Conservation (phyloP, 345 rosid species). For the Populus davidiana region DNA sequence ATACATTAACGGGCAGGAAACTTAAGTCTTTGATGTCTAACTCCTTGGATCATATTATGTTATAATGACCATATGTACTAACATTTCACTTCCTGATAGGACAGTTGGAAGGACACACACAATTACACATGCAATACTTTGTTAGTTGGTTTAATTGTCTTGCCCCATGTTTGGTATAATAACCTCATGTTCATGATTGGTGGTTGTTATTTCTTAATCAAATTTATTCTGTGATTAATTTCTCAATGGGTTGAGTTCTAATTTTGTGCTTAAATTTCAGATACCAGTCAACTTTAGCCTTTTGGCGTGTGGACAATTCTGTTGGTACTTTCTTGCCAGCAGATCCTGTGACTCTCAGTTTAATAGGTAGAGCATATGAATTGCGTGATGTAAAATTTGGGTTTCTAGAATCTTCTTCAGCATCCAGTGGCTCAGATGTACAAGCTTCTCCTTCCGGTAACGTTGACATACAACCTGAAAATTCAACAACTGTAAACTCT, state of each 20-base stretch:
- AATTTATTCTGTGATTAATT: neutral
- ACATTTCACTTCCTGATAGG: no score
- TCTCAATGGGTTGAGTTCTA: neutral
- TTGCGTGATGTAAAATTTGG: constrained; percentile 64
- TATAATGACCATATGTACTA: no score
- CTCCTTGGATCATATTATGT: no score
- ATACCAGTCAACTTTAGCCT: constrained; percentile 55
- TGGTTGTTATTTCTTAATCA: neutral
- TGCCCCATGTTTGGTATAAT: neutral
- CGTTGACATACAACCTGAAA: constrained; percentile 30
- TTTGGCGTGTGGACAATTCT: constrained; percentile 91
- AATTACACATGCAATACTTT: neutral
- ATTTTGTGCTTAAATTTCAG: constrained; percentile 37
- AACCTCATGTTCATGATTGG: neutral
- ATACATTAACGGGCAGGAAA: no score
- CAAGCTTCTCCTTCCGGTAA: constrained; percentile 37
- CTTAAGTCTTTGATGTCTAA: no score
- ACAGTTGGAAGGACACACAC: no score
- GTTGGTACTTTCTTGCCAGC: constrained; percentile 86
- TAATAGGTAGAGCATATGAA: constrained; percentile 68
- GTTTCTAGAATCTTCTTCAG: constrained; percentile 42
- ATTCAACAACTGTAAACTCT: constrained; percentile 41
- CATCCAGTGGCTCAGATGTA: constrained; percentile 32
- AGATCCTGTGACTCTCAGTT: constrained; percentile 46
- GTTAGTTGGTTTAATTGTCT: neutral